Evolutionary conservation across 129 eudicot species (phyloP).

Genomic region (Calendula officinalis): DNA sequence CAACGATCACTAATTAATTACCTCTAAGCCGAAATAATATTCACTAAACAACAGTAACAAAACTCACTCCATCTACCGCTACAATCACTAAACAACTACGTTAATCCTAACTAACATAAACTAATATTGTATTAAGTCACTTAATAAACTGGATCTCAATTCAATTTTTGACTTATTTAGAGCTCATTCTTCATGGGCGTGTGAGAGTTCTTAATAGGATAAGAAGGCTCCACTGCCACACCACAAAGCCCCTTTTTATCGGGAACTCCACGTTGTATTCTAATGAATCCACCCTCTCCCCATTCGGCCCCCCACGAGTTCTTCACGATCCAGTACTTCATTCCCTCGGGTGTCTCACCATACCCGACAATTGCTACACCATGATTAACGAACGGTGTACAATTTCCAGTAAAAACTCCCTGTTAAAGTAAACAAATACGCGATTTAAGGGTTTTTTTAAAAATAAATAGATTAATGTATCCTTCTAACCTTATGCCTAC

Average conservation of each 20-base stretch:
- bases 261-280: slow-evolving; percentile 39
- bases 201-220: slow-evolving; percentile 39
- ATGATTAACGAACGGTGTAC: slow-evolving; percentile 66
- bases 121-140: background rate
- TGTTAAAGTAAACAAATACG: background rate
- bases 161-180: background rate
- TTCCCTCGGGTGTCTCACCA: slow-evolving; percentile 44
- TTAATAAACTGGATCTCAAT: slow-evolving; percentile 1
- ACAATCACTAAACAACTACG: background rate
- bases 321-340: slow-evolving; percentile 77
- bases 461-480: too few species aligned
- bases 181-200: slow-evolving; percentile 36
- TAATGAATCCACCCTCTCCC: slow-evolving; percentile 62
- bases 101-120: background rate
- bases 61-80: background rate
- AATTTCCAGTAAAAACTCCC: slow-evolving; percentile 65
- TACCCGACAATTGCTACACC: slow-evolving; percentile 69
- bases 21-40: background rate
- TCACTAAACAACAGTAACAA: background rate
- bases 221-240: slow-evolving; percentile 36
- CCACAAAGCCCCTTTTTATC: slow-evolving; percentile 40
- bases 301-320: slow-evolving; percentile 52
- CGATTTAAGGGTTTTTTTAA: background rate
- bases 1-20: background rate
- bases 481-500: too few species aligned